Base-by-base conservation (phyloP, 495 filamentous ascomycete species). In the Aspergillus ostianus region DNA sequence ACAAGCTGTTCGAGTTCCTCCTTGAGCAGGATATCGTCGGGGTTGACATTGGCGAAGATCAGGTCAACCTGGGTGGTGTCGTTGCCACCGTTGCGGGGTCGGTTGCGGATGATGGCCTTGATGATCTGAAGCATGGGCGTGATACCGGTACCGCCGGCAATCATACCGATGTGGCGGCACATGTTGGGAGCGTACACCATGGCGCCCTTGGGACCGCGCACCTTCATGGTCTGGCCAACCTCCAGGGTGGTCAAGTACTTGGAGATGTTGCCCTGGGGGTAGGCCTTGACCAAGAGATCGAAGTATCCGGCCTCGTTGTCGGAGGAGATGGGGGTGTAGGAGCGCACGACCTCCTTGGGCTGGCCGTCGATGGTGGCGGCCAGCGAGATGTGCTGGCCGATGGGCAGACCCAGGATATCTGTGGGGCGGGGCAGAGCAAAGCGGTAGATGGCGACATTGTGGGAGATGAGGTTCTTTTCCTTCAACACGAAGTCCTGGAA, bases 391-490 rank as follows among this genome's bases (percentile, higher is more conserved):
- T 98, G 94, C 73, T 98, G 94, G 65, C 94, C 94, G 77, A 97
- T 98, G 57, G 94, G 94, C 19, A 98, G 87, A 66, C 94, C 93
- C 62, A 98, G 90, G 73, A 97, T 92, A 67, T 90, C 83, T 61
- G 80, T 87, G 20, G 86, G 77, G 57, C 80, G 73, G 51, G 93
- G 93, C 41, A 98, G 88, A 47, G 79, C 75, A 75, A 98, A 97
- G 65, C 92, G 92, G 82, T 98, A 97, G 77, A 98, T 96, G 71
- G 92, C 90, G 56, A 96, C 93, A 82, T 97, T 98, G 83, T 97
- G 93, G 20, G 93, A 96, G 74, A 96, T 86, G 57, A 90, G 82
- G 36, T 85, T 97, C 82, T 93, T 97, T 73, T 96, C 90, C 72
- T 87, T 88, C 56, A 98, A 84, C 63, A 86, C 84, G 72, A 97